phyloP scores from a whole-genome alignment of 1,284 basidiomycete species.

The Irpex rosettiformis region DNA sequence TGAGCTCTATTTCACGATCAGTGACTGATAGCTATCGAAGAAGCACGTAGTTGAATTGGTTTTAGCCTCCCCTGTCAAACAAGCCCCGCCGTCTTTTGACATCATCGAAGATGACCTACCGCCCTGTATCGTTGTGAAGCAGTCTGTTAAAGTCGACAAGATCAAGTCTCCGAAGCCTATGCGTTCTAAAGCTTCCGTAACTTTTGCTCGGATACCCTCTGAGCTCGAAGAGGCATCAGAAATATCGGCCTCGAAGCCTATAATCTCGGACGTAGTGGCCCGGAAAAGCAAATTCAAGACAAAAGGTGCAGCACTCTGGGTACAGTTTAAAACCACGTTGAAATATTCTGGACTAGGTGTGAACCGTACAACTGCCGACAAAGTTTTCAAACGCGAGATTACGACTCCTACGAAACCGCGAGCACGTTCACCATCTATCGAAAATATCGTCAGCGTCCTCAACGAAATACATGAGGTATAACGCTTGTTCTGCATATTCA shows the following conservation, averaged over 20 bases:
- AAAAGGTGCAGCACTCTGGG: neutral
- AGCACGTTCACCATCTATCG: slow-evolving; percentile 11
- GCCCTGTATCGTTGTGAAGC: neutral
- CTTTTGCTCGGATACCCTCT: neutral
- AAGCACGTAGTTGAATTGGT: neutral
- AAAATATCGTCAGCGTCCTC: slow-evolving; percentile 23
- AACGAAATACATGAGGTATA: slow-evolving; percentile 23
- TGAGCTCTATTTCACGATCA: neutral
- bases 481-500: neutral
- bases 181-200: neutral
- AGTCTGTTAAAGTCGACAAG: neutral
- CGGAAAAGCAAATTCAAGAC: neutral
- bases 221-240: neutral
- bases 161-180: neutral
- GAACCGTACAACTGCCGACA: neutral
- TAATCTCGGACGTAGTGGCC: neutral
- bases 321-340: neutral
- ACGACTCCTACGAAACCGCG: neutral
- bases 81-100: neutral
- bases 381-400: neutral
- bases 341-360: neutral
- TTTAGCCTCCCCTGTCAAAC: neutral
- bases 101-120: neutral
- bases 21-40: neutral
- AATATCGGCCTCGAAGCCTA: neutral